Conservation (phyloP, 495 filamentous ascomycete species). For the Amniculicola lignicola region DNA sequence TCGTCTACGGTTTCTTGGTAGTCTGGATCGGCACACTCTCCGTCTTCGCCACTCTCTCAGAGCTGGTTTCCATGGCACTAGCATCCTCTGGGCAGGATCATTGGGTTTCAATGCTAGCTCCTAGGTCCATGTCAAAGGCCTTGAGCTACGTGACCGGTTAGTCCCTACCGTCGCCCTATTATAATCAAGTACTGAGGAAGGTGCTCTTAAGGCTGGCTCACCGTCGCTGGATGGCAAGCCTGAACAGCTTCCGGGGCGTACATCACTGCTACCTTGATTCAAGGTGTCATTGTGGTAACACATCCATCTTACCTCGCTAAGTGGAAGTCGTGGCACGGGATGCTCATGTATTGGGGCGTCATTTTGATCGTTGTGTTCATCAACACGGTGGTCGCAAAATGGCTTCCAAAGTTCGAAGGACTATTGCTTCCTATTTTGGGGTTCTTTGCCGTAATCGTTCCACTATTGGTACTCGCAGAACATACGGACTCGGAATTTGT, state of each 20-base stretch:
- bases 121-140: constrained; percentile 20
- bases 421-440: constrained; percentile 60
- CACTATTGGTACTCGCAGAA: constrained; percentile 52
- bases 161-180: neutral
- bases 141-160: constrained; percentile 40
- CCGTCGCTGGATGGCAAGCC: constrained; percentile 58
- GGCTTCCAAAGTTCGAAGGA: constrained; percentile 56
- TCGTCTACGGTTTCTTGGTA: constrained; percentile 12
- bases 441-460: constrained; percentile 60
- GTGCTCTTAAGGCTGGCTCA: constrained; percentile 49
- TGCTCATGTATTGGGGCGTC: constrained; percentile 53
- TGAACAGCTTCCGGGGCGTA: constrained; percentile 51
- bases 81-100: constrained; percentile 39
- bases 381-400: constrained; percentile 53
- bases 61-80: constrained; percentile 38
- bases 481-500: constrained; percentile 27
- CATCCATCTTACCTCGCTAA: constrained; percentile 46
- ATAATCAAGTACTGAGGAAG: neutral
- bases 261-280: constrained; percentile 54
- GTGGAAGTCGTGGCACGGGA: constrained; percentile 59
- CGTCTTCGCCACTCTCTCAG: neutral
- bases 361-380: constrained; percentile 51
- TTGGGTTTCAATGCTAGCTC: constrained; percentile 36
- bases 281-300: constrained; percentile 56
- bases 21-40: constrained; percentile 13